Evolutionary conservation across 75 land plant species (phyloP).

Genomic region (Sequoia sempervirens): DNA sequence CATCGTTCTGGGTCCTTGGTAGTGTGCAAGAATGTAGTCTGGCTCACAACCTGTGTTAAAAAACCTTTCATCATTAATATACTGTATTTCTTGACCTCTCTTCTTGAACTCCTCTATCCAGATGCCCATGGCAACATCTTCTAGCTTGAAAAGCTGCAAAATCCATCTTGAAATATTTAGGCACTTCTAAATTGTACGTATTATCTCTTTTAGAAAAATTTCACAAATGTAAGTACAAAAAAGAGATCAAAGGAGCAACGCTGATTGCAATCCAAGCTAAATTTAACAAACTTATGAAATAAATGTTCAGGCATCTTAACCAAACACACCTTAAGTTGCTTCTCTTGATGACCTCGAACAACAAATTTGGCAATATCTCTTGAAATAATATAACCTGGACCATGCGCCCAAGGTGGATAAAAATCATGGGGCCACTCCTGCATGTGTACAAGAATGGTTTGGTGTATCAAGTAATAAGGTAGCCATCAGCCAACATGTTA

Average conservation of each 20-base stretch:
- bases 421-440: slow-evolving; percentile 75
- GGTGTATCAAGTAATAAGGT: background rate
- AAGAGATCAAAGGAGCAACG: background rate
- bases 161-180: background rate
- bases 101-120: slow-evolving; percentile 73
- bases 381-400: slow-evolving; percentile 86
- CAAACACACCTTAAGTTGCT: slow-evolving; percentile 51
- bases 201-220: background rate
- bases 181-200: background rate
- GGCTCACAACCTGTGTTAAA: slow-evolving; percentile 55
- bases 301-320: background rate
- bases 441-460: slow-evolving; percentile 3
- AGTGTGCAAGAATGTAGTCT: slow-evolving; percentile 75
- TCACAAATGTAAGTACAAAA: background rate
- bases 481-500: background rate
- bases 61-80: slow-evolving; percentile 52
- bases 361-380: slow-evolving; percentile 78
- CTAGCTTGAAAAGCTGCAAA: slow-evolving; percentile 83
- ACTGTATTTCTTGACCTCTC: slow-evolving; percentile 42
- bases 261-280: background rate
- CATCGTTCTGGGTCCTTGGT: slow-evolving; percentile 73
- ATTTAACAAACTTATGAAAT: background rate
- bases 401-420: slow-evolving; percentile 96
- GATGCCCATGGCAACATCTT: slow-evolving; percentile 98
- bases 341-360: slow-evolving; percentile 52